phyloP scores from a whole-genome alignment of 108 stramenopile genomes.

The Cyclotella cryptica region DNA sequence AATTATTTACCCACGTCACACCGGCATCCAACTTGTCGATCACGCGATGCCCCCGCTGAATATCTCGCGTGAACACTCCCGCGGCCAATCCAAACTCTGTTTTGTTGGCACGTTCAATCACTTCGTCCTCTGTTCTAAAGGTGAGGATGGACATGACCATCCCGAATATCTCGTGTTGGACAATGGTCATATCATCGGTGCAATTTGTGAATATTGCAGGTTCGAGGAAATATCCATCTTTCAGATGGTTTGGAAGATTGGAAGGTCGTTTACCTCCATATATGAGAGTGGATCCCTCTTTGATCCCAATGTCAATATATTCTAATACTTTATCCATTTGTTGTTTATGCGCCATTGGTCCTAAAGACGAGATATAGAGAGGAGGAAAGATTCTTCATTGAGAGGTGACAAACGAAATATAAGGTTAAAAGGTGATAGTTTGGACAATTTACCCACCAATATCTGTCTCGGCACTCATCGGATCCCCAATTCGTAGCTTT shows the following conservation, averaged over 20 bases:
- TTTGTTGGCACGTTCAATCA: slow-evolving; percentile 72
- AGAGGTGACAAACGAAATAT: background rate
- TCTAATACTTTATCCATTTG: slow-evolving; percentile 57
- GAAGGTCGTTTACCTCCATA: slow-evolving; percentile 51
- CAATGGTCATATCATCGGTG: slow-evolving; percentile 62
- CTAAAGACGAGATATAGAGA: background rate
- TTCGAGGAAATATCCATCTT: slow-evolving; percentile 56
- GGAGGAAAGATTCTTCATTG: no score
- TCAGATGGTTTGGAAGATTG: slow-evolving; percentile 19
- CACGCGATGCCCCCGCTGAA: slow-evolving; percentile 64
- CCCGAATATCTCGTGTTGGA: slow-evolving; percentile 72
- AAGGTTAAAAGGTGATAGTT: background rate
- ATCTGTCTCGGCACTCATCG: slow-evolving; percentile 35
- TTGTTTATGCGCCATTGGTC: slow-evolving; percentile 51
- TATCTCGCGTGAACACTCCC: slow-evolving; percentile 69
- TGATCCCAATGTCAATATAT: slow-evolving; percentile 54
- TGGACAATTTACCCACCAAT: slow-evolving; percentile 38
- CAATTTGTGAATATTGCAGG: slow-evolving; percentile 66
- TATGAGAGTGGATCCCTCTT: slow-evolving; percentile 49
- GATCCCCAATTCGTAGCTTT: slow-evolving; percentile 56
- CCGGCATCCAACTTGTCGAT: slow-evolving; percentile 63
- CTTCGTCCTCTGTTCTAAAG: slow-evolving; percentile 76
- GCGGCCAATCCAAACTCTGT: slow-evolving; percentile 82
- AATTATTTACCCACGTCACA: slow-evolving; percentile 74
- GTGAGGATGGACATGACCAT: slow-evolving; percentile 63